Base-by-base conservation (phyloP, 2,329 filamentous ascomycete genomes). In the Diplocarpon rosae region DNA sequence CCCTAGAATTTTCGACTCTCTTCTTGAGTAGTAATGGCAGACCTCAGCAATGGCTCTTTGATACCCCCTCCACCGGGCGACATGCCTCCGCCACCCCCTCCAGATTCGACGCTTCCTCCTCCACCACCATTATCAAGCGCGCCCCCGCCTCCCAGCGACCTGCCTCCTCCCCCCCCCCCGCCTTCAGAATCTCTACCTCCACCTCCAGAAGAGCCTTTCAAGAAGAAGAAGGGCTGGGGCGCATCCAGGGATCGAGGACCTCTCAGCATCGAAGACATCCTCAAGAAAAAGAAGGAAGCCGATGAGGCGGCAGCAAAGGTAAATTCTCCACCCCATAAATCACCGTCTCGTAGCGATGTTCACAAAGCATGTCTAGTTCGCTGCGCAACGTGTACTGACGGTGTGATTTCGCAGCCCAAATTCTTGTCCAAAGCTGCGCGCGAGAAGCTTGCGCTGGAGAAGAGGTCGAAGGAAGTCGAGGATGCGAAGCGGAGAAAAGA, bases 391-490 rank as follows among this genome's bases (percentile, higher is more conserved):
- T 37, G 24, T 44, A 55, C 50, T 59, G 53, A 59, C 48, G 43
- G 32, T 49, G 34, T 52, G 14, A 51, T 48, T 52, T 37, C 54
- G 47, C 59, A 78, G 71, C 88, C 88, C 5, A 89, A 86, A 63
- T 94, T 93, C 61, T 69, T 95, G 16, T 83, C 85, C 4, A 92
- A 85, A 68, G 82, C 83, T 28, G 76, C 94, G 62, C 76, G 89
- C 44, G 87, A 94, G 62, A 76, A 79, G 48, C 65, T 93, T 20
- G 87, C 86, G 27, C 70, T 86, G 13, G 85, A 93, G 59, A 87
- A 87, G 63, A 73, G 81, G 39, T 72, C 73, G 31, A 84, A 86
- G 52, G 83, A 90, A 58, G 74, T 78, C 1, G 77, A 83, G 49
- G 77, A 80, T 37, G 71, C 73, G 20, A 73, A 75, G 58, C 71